A percentile compares a stretch with the other conserved stretches of the same genome.
phyloP scores from a whole-genome alignment of 805 yeast genomes.

The Saccharomyces eubayanus region DNA sequence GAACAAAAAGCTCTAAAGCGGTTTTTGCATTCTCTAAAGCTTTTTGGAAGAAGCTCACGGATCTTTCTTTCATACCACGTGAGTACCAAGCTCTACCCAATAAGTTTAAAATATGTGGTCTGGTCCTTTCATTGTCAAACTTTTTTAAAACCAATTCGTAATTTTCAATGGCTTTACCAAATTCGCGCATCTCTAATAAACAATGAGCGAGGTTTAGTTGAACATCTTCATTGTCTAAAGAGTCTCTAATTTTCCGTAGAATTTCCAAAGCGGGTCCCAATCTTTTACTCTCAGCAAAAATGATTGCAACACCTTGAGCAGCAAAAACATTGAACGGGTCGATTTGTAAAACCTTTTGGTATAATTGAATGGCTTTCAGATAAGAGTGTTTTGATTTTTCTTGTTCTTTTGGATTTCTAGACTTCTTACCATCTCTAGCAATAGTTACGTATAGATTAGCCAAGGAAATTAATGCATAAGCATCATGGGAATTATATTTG shows the following conservation, averaged over 20 bases:
- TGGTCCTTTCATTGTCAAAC: constrained; percentile 51
- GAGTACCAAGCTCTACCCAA: constrained; percentile 85
- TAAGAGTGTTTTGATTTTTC: constrained; percentile 64
- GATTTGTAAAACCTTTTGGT: constrained; percentile 74
- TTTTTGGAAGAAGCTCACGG: constrained; percentile 47
- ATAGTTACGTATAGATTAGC: constrained; percentile 79
- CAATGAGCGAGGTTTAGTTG: constrained; percentile 86
- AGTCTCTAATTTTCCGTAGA: constrained; percentile 81
- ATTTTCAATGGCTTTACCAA: constrained; percentile 75
- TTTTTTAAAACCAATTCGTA: constrained; percentile 73
- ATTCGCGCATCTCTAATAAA: constrained; percentile 72
- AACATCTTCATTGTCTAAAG: constrained; percentile 74
- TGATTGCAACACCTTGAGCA: constrained; percentile 94
- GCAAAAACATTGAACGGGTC: constrained; percentile 88
- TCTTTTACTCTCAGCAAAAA: constrained; percentile 78
- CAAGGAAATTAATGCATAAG: constrained; percentile 79
- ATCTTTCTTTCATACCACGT: constrained; percentile 64
- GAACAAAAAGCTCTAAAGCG: constrained; percentile 36
- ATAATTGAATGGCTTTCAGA: constrained; percentile 84
- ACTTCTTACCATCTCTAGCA: constrained; percentile 64
- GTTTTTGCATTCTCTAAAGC: constrained; percentile 55
- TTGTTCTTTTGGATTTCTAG: constrained; percentile 31
- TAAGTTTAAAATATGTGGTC: constrained; percentile 57
- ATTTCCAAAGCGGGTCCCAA: constrained; percentile 72
- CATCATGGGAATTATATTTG: constrained; percentile 76